Percentiles rank a stretch among this genome's conserved stretches.
phyloP scores from a whole-genome alignment of 192 early-diverging fungal genomes.

The Thoreauomyces humboldtii region DNA sequence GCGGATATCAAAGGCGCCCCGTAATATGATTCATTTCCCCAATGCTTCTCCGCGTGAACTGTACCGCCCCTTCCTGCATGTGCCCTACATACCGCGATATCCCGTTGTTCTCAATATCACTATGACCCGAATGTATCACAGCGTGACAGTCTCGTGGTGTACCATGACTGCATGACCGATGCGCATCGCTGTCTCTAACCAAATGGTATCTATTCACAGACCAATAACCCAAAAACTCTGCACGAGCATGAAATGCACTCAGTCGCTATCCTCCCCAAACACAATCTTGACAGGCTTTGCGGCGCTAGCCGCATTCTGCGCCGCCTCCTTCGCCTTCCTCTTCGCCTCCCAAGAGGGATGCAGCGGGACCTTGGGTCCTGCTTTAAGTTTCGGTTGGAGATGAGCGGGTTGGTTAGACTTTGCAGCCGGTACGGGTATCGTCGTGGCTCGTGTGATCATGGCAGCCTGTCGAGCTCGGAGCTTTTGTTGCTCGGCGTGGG shows the following conservation, averaged over 20 bases:
- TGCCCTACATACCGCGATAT: no score
- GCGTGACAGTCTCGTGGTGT: no score
- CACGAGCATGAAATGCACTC: no score
- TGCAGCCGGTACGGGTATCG: not conserved
- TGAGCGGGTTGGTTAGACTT: not conserved
- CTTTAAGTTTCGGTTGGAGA: constrained; percentile 11
- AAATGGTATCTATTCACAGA: no score
- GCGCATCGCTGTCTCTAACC: no score
- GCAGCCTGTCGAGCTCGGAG: not conserved
- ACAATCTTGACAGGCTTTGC: constrained; percentile 36
- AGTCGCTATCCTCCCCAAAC: constrained; percentile 32
- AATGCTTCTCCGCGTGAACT: no score
- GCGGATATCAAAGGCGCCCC: not conserved
- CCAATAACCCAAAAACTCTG: no score
- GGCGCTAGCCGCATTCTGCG: not conserved
- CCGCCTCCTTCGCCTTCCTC: constrained; percentile 27
- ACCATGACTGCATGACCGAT: no score
- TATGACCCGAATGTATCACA: no score
- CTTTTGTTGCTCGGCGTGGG: constrained; percentile 13
- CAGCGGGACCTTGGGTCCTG: constrained; percentile 3
- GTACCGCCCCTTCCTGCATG: no score
- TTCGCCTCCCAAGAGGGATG: constrained; percentile 44
- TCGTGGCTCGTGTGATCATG: not conserved
- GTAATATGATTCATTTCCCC: no score
- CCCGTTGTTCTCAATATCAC: no score